Evolutionary conservation across 148 eudicot genomes (phyloP).

Genomic region (Amaranthus palmeri): DNA sequence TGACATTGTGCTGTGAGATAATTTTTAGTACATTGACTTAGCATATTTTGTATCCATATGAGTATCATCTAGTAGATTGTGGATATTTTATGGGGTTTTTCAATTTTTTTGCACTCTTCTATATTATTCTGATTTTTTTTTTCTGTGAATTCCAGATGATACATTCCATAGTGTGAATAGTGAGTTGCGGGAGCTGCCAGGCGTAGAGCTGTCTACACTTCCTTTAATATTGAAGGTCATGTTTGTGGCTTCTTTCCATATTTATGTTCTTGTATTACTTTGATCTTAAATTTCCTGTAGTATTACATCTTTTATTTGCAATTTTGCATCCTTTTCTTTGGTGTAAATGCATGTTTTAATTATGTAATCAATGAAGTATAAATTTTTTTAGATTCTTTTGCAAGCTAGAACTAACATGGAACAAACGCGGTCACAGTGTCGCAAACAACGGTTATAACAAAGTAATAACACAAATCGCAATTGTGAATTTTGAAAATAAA

Average conservation of each 20-base stretch:
- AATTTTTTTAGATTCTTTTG: too few relatives aligned
- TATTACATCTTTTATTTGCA: background rate
- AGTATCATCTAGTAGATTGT: background rate
- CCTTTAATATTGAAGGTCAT: conserved; percentile 86
- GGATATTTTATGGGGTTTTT: background rate
- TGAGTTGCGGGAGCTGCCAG: conserved; percentile 88
- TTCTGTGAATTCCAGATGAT: conserved; percentile 51
- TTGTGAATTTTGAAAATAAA: background rate
- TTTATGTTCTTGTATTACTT: background rate
- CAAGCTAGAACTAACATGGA: too few relatives aligned
- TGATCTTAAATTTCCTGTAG: background rate
- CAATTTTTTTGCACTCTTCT: conserved; percentile 2
- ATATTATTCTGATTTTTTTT: background rate
- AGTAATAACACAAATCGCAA: too few relatives aligned
- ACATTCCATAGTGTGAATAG: conserved; percentile 56
- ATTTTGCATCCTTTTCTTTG: background rate
- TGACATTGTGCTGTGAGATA: too few relatives aligned
- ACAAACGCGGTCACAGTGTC: too few relatives aligned
- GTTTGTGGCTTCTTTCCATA: conserved; percentile 1
- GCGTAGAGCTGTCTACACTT: conserved; percentile 83
- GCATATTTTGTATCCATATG: background rate
- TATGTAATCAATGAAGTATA: background rate
- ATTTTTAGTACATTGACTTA: too few relatives aligned
- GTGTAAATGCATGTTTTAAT: background rate
- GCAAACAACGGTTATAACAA: too few relatives aligned